Conservation (phyloP, 352 stramenopile genomes). For the Phytophthora agathidicida region DNA sequence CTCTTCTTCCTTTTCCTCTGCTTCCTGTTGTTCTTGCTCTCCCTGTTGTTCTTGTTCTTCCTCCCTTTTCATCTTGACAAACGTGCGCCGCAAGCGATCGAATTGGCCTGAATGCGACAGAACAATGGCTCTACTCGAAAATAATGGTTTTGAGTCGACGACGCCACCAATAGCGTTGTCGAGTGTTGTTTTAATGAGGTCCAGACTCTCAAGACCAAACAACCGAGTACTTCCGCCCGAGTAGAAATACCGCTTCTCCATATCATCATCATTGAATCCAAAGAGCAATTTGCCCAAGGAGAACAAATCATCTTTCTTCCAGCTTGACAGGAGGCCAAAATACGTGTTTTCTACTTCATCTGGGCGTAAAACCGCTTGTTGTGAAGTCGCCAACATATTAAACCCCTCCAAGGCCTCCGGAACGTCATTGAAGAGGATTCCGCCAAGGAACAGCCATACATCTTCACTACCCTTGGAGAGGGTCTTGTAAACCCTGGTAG, state of each 20-base stretch:
- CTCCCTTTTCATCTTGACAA: no score
- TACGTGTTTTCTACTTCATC: neutral
- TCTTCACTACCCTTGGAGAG: neutral
- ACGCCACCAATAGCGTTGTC: neutral
- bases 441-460: conserved; percentile 8
- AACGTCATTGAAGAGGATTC: conserved; percentile 5
- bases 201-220: conserved; percentile 8
- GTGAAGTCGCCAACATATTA: conserved; percentile 20
- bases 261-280: neutral
- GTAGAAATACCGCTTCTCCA: conserved; percentile 16
- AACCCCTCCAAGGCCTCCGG: conserved; percentile 7
- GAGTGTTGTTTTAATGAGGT: neutral
- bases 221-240: conserved; percentile 18
- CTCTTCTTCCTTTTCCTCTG: no score
- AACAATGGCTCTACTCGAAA: no score
- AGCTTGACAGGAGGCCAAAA: conserved; percentile 14
- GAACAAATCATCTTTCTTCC: conserved; percentile 10
- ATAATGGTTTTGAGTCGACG: conserved; percentile 4
- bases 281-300: neutral
- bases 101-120: conserved; percentile 9
- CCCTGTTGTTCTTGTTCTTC: no score
- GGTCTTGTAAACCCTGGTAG: neutral
- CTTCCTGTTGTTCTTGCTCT: no score
- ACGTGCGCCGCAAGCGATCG: conserved; percentile 19
- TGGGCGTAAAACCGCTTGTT: conserved; percentile 16